phyloP scores from a whole-genome alignment of 768 basidiomycete genomes.

The Fomitopsis pulvina region DNA sequence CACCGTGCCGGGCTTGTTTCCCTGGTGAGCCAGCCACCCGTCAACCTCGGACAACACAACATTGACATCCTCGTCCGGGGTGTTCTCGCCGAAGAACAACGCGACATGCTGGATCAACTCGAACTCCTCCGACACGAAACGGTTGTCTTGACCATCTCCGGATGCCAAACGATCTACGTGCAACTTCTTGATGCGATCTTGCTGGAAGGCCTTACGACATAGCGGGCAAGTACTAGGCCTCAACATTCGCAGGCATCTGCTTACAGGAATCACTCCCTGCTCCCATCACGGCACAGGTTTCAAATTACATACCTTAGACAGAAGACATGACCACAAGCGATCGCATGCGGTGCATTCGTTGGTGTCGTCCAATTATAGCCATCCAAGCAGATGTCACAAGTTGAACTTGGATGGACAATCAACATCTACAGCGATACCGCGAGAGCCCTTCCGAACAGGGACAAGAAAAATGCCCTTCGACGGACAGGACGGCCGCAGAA shows the following conservation, averaged over 20 bases:
- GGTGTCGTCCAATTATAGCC: slow-evolving; percentile 47
- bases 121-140: slow-evolving; percentile 7
- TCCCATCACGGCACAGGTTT: too few species aligned
- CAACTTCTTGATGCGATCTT: slow-evolving; percentile 57
- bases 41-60: slow-evolving; percentile 42
- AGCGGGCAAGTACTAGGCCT: slow-evolving; percentile 53
- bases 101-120: slow-evolving; percentile 29
- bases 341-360: slow-evolving; percentile 55
- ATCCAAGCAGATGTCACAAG: slow-evolving; percentile 73
- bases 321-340: slow-evolving; percentile 75
- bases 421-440: slow-evolving; percentile 42
- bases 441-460: too few species aligned
- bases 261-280: not conserved
- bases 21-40: slow-evolving; percentile 40
- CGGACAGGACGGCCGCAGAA: not conserved
- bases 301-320: slow-evolving; percentile 57
- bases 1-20: slow-evolving; percentile 33
- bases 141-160: slow-evolving; percentile 1
- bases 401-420: slow-evolving; percentile 61
- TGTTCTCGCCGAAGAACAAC: slow-evolving; percentile 27
- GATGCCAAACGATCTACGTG: slow-evolving; percentile 42
- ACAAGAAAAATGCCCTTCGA: not conserved
- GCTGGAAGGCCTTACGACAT: slow-evolving; percentile 54
- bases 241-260: slow-evolving; percentile 49
- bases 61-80: slow-evolving; percentile 26